Percentiles rank a stretch among this genome's conserved stretches.
Conservation (phyloP, 2,329 filamentous ascomycete species). For the Periconia sp. region DNA sequence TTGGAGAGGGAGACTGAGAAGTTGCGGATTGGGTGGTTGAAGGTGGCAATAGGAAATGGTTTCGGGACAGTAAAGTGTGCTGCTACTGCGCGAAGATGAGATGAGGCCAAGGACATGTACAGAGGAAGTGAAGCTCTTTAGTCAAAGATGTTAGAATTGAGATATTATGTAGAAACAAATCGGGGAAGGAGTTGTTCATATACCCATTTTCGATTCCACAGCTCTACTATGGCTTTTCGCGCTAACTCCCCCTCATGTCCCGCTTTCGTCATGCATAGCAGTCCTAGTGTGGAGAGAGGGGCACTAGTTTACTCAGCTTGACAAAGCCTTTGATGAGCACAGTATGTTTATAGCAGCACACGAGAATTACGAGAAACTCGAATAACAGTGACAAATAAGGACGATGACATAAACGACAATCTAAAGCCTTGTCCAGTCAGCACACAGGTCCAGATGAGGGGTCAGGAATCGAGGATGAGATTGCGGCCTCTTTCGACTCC, state of each 20-base stretch:
- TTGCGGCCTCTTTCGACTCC: neutral
- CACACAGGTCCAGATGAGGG: neutral
- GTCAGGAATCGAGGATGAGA: neutral
- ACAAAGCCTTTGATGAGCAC: slow-evolving; percentile 6
- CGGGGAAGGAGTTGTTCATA: neutral
- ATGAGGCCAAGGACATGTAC: slow-evolving; percentile 3
- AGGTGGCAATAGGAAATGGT: neutral
- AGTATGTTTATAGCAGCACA: too few species aligned
- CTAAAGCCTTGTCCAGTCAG: neutral
- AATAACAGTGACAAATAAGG: too few species aligned
- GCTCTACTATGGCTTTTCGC: slow-evolving; percentile 3
- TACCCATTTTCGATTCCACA: neutral
- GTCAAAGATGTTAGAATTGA: too few species aligned
- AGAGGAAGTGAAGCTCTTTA: neutral
- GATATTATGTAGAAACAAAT: too few species aligned
- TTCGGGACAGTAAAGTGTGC: neutral
- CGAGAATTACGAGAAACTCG: too few species aligned
- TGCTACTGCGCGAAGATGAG: neutral
- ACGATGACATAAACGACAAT: neutral
- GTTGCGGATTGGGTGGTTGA: neutral
- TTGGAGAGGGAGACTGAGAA: neutral
- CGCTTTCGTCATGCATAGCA: slow-evolving; percentile 12
- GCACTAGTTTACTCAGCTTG: slow-evolving; percentile 12
- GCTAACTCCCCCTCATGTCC: slow-evolving; percentile 2
- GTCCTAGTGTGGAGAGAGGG: neutral